A percentile compares a stretch with the other conserved stretches of the same genome.
Conservation (phyloP, 1,284 basidiomycete genomes). For the Sanghuangporus weigelae region DNA sequence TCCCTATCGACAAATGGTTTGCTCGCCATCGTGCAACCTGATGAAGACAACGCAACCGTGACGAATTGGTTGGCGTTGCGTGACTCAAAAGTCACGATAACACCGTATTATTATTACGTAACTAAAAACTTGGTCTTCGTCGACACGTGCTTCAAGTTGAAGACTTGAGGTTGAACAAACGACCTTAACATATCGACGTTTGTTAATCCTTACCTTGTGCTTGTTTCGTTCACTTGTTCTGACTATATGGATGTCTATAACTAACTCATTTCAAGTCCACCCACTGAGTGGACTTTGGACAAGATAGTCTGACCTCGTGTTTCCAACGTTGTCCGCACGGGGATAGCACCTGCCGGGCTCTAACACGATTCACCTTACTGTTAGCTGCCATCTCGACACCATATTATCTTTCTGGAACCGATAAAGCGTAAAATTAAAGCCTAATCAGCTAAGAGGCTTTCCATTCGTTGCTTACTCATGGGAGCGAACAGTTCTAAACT, state of each 20-base stretch:
- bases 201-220: neutral
- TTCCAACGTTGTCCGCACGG: constrained; percentile 4
- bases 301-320: constrained; percentile 5
- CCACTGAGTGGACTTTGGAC: neutral
- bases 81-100: neutral
- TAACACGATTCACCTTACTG: neutral
- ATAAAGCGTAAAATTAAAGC: neutral
- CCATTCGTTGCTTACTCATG: neutral
- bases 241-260: neutral
- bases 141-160: no score
- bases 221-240: neutral
- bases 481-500: constrained; percentile 12
- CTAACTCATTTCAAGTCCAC: neutral
- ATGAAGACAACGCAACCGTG: neutral
- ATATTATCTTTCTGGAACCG: neutral
- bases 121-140: neutral
- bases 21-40: neutral
- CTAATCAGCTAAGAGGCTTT: neutral
- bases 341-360: neutral
- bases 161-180: no score
- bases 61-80: neutral
- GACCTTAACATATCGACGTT: no score
- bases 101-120: neutral
- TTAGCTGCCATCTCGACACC: neutral
- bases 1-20: constrained; percentile 33